phyloP scores from a whole-genome alignment of 768 basidiomycete species.

The Suillus brevipes region DNA sequence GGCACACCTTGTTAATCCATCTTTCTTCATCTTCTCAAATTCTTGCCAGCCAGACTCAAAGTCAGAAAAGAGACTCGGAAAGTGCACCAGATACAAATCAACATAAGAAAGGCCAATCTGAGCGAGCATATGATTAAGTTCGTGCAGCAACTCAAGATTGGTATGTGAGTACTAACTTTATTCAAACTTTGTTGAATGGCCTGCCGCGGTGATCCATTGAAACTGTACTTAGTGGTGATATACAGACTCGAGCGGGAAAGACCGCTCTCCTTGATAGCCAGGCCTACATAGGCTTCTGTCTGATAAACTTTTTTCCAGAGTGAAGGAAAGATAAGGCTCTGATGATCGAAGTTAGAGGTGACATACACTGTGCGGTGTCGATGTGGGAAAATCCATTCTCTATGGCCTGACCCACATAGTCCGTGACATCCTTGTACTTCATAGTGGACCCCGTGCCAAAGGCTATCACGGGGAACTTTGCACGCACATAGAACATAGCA shows the following conservation, averaged over 20 bases:
- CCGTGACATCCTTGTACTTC: conserved; percentile 49
- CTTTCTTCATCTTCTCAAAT: conserved; percentile 54
- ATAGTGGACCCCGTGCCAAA: conserved; percentile 53
- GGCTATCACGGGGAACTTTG: conserved; percentile 61
- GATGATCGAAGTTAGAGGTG: background rate
- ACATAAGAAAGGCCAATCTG: conserved; percentile 62
- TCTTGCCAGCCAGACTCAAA: conserved; percentile 50
- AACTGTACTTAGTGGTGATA: conserved; percentile 58
- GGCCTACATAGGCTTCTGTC: conserved; percentile 36
- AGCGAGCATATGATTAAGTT: background rate
- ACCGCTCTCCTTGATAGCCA: conserved; percentile 48
- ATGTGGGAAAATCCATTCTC: conserved; percentile 63
- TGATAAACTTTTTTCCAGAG: conserved; percentile 24
- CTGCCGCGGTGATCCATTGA: conserved; percentile 35
- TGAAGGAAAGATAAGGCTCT: background rate
- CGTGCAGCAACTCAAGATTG: background rate
- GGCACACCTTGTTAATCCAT: conserved; percentile 34
- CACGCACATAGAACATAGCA: background rate
- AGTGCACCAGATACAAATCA: conserved; percentile 73
- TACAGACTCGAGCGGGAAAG: conserved; percentile 46
- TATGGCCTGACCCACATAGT: conserved; percentile 56
- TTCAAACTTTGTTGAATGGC: conserved; percentile 48
- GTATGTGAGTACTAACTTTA: conserved; percentile 39
- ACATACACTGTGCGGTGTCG: conserved; percentile 58
- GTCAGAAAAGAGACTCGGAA: conserved; percentile 36